Evolutionary conservation across 2,329 filamentous ascomycete species (phyloP).

Genomic region (Lasiodiplodia sp.): DNA sequence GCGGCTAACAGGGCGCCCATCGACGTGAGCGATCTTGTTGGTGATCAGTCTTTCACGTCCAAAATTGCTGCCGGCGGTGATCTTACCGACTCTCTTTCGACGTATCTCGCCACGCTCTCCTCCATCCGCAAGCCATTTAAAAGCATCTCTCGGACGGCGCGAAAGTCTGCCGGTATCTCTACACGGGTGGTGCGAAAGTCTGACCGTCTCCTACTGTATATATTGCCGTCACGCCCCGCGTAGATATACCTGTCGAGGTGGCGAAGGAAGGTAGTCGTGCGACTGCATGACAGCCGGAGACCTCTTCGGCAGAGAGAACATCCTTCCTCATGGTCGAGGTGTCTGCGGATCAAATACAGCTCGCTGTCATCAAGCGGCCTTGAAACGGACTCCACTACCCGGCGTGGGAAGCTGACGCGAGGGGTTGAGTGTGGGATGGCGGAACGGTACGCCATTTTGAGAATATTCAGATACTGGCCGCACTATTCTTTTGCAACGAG

Average conservation of each 20-base stretch:
- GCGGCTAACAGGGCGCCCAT: neutral
- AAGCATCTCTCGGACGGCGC: neutral
- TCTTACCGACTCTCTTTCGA: neutral
- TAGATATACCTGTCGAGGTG: neutral
- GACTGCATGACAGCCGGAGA: neutral
- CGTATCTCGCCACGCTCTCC: neutral
- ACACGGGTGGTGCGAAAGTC: neutral
- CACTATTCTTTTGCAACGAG: neutral
- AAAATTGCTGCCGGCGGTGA: neutral
- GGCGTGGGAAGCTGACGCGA: neutral
- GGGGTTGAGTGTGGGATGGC: neutral
- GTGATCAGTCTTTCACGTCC: neutral
- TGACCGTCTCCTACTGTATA: neutral
- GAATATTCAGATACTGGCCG: neutral
- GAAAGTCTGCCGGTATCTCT: neutral
- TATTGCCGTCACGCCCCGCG: neutral
- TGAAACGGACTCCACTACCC: neutral
- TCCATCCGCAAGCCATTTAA: neutral
- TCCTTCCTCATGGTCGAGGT: neutral
- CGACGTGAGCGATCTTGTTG: neutral
- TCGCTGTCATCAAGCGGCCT: neutral
- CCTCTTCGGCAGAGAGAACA: neutral
- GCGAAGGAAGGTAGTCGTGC: neutral
- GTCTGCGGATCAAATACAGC: neutral
- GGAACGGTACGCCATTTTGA: neutral